Evolutionary conservation across 129 eudicot genomes (phyloP), one percentile per base, ranked within the genome.

Genomic region (Deinandra increscens): DNA sequence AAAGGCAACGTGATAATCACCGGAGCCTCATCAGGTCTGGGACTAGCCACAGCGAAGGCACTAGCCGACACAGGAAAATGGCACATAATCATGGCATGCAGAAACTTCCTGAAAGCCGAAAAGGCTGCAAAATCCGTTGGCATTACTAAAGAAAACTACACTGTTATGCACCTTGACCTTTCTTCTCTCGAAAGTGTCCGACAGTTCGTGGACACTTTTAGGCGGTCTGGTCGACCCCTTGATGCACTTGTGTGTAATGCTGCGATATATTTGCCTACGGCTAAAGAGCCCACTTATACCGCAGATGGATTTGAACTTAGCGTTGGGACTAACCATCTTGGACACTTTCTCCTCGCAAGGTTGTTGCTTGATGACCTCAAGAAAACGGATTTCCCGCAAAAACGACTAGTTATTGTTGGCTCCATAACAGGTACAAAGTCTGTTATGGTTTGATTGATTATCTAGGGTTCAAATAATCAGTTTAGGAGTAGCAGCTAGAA

Each of bases 221-320:
- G 82, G 46, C 85, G 82, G 38, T 83, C 95, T 14, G 97, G 82
- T 9, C 69, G 62, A 76, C 96, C 98, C 18, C 86, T 92, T 54
- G 98, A 92, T 69, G 95, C 85, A 15, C 82, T 92, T 15, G 98
- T 92, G 20, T 88, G 96, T 74, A 92, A 92, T 81, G 98, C 96
- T 5, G 98, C 98, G 6, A 70, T 92, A 6, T 88, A 92, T 77
- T 73, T 82, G 80, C 98, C 98, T 1, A 88, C 98, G 34, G 98
- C 96, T 9, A 92, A 92, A 69, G 95, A 92, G 58, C 95, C 96
- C 11, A 88, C 95, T 22, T 92, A 76, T 42, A 88, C 96, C 0
- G 96, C 96, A 18, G 98, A 92, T 9, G 96, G 98, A n/a, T 92
- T 92, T 71, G 96, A 92, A 76, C 80, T 84, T 48, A 92, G 98